Evolutionary conservation across 306 rosid genomes (phyloP).

Genomic region (Sicyos baderoa): DNA sequence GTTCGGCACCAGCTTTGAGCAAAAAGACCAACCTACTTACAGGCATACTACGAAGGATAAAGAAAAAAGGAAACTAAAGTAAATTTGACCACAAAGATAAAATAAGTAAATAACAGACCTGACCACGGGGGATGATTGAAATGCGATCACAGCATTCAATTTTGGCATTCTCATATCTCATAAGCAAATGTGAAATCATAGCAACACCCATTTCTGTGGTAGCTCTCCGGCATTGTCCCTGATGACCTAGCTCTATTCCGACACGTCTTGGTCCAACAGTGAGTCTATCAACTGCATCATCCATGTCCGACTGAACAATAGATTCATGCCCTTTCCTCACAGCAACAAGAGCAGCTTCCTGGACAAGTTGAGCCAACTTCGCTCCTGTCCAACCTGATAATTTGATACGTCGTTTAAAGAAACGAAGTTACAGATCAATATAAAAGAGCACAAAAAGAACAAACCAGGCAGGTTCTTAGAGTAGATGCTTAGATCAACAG

Average conservation of each 20-base stretch:
- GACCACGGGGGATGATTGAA: constrained; percentile 91
- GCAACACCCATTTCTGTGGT: constrained; percentile 91
- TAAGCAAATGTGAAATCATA: constrained; percentile 83
- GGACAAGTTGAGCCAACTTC: constrained; percentile 84
- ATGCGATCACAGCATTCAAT: constrained; percentile 85
- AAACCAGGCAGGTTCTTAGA: constrained; percentile 86
- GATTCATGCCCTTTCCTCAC: constrained; percentile 79
- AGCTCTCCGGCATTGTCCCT: constrained; percentile 93
- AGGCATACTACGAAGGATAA: neutral
- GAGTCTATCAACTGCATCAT: constrained; percentile 92
- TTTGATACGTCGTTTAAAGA: constrained; percentile 23
- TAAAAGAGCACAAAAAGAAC: constrained; percentile 12
- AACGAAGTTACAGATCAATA: constrained; percentile 20
- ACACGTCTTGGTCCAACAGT: constrained; percentile 82
- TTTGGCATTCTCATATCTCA: constrained; percentile 66
- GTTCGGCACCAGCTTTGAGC: neutral
- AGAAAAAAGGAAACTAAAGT: neutral
- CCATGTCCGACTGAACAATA: constrained; percentile 80
- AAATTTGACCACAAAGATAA: neutral
- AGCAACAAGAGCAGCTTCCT: constrained; percentile 98
- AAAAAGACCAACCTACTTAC: neutral
- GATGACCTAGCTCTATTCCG: constrained; percentile 70
- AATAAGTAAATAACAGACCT: constrained; percentile 39
- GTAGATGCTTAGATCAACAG: constrained; percentile 78
- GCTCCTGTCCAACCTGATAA: constrained; percentile 93